Evolutionary conservation across 23 red algal genomes (phyloP).

Genomic region (Gracilaria domingensis): DNA sequence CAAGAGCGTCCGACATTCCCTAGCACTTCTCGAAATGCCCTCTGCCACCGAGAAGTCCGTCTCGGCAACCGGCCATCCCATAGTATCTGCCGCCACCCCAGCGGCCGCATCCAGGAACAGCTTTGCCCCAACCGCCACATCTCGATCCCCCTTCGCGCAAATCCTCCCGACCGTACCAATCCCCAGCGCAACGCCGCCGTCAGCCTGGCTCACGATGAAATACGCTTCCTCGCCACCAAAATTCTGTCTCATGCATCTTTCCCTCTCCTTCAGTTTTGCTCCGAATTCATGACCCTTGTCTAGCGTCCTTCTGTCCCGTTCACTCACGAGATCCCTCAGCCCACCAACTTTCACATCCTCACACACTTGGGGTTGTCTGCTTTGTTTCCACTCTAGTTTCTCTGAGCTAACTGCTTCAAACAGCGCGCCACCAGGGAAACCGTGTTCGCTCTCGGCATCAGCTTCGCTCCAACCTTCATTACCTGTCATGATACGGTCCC

Average conservation of each 20-base stretch:
- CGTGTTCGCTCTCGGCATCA: conserved; percentile 43
- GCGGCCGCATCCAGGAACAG: conserved; percentile 61
- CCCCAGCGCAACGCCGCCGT: conserved; percentile 45
- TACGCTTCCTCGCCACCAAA: conserved; percentile 11
- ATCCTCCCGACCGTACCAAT: conserved; percentile 27
- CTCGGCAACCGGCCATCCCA: conserved; percentile 62
- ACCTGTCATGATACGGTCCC: conserved; percentile 32
- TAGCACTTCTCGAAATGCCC: conserved; percentile 27
- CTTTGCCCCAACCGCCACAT: conserved; percentile 47
- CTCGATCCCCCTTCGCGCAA: conserved; percentile 18
- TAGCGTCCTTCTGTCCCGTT: conserved; percentile 38
- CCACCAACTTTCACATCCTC: not conserved
- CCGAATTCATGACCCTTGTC: conserved; percentile 27
- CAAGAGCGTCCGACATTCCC: conserved; percentile 50
- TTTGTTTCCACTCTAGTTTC: not conserved
- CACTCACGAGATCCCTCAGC: conserved; percentile 1
- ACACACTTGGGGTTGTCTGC: not conserved
- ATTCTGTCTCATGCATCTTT: conserved; percentile 18
- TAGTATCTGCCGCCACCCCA: conserved; percentile 46
- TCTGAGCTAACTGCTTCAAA: not conserved
- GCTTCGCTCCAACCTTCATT: conserved; percentile 30
- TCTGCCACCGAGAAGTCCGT: conserved; percentile 67
- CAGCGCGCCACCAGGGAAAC: not conserved
- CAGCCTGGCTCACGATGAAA: conserved; percentile 44
- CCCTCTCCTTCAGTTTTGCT: conserved; percentile 11